phyloP scores from a whole-genome alignment of 305 asterid genomes.

The Ajuga reptans region DNA sequence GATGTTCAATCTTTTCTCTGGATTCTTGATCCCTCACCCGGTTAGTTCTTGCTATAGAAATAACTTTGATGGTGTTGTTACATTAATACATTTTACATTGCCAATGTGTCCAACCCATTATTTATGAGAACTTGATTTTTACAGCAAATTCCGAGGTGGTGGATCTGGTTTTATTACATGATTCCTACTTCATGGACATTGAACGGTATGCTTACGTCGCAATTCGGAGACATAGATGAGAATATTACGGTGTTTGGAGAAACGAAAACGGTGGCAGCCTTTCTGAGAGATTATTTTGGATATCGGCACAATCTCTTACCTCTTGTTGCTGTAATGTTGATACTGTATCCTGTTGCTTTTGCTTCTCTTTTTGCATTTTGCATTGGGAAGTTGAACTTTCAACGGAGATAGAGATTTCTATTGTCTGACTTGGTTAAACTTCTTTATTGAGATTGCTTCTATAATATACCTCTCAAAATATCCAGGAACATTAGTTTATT shows the following conservation, averaged over 20 bases:
- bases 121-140: not conserved
- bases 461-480: not conserved
- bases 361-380: slow-evolving; percentile 46
- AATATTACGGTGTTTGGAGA: slow-evolving; percentile 39
- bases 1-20: slow-evolving; percentile 33
- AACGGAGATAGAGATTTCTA: slow-evolving; percentile 27
- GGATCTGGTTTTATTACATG: slow-evolving; percentile 46
- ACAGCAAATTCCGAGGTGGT: slow-evolving; percentile 60
- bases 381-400: slow-evolving; percentile 44
- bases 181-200: slow-evolving; percentile 50
- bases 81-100: no score
- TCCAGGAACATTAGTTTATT: no score
- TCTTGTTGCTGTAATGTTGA: slow-evolving; percentile 40
- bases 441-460: not conserved
- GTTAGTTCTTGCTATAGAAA: slow-evolving; percentile 19
- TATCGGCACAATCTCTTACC: slow-evolving; percentile 37
- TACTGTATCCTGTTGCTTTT: slow-evolving; percentile 36
- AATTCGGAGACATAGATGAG: slow-evolving; percentile 40
- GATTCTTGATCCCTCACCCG: slow-evolving; percentile 37
- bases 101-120: no score
- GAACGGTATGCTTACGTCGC: slow-evolving; percentile 46
- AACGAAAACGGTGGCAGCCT: slow-evolving; percentile 35
- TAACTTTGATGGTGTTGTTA: not conserved
- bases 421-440: no score
- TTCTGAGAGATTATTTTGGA: slow-evolving; percentile 48